Conservation (phyloP, 768 basidiomycete genomes). For the Leccinum subgranulosum region DNA sequence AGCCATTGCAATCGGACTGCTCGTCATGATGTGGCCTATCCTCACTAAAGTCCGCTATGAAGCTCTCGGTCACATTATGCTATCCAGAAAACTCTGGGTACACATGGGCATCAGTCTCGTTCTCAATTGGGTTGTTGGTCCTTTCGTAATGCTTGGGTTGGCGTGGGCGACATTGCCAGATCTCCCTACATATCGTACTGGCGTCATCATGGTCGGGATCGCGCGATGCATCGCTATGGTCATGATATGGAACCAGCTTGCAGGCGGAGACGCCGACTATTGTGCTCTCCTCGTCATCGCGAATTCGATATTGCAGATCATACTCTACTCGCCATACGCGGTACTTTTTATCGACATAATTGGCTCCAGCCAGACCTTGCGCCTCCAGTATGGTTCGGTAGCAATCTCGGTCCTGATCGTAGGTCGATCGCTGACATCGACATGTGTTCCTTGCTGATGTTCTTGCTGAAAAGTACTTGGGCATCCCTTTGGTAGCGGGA, state of each 20-base stretch:
- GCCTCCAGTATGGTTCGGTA: slow-evolving; percentile 54
- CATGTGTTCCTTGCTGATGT: not conserved
- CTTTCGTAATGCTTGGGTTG: slow-evolving; percentile 78
- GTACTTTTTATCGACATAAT: slow-evolving; percentile 74
- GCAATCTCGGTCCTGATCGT: slow-evolving; percentile 72
- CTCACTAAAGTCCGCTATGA: slow-evolving; percentile 79
- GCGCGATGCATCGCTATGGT: slow-evolving; percentile 54
- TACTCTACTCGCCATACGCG: slow-evolving; percentile 64
- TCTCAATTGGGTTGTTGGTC: slow-evolving; percentile 80
- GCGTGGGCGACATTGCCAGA: slow-evolving; percentile 88
- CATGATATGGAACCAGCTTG: slow-evolving; percentile 79
- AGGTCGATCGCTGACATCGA: slow-evolving; percentile 27
- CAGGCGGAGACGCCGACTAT: slow-evolving; percentile 63
- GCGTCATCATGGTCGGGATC: slow-evolving; percentile 77
- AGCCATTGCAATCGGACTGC: slow-evolving; percentile 81
- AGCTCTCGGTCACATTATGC: slow-evolving; percentile 54
- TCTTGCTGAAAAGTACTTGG: slow-evolving; percentile 58
- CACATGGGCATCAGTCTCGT: slow-evolving; percentile 67
- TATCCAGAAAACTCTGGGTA: slow-evolving; percentile 52
- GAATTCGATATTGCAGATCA: slow-evolving; percentile 77
- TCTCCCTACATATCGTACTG: slow-evolving; percentile 67
- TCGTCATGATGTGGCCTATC: slow-evolving; percentile 89
- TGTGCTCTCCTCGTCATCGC: slow-evolving; percentile 79
- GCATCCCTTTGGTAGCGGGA: slow-evolving; percentile 75
- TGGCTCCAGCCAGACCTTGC: slow-evolving; percentile 40